Conservation (phyloP, 306 rosid genomes). For the Prunus kanzakura region DNA sequence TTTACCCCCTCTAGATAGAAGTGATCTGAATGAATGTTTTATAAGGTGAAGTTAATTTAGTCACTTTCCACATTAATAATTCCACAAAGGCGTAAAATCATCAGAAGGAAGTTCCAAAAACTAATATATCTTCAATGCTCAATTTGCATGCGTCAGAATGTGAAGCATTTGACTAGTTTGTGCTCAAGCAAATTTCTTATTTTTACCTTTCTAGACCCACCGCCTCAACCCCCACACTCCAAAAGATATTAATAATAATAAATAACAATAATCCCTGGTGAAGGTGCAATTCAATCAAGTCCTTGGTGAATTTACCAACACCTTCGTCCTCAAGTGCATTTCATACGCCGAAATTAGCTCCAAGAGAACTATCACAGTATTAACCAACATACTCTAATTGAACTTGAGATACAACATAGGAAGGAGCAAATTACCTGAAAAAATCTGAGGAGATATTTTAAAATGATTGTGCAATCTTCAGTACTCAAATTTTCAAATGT, state of each 20-base stretch:
- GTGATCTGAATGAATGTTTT: background rate
- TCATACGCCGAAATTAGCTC: conserved; percentile 11
- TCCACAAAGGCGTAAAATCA: background rate
- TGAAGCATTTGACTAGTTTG: background rate
- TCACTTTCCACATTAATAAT: background rate
- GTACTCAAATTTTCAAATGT: conserved; percentile 41
- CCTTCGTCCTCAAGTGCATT: background rate
- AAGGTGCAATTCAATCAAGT: background rate
- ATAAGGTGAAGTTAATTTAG: background rate
- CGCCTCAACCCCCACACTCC: too few species aligned
- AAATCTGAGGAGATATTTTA: conserved; percentile 55
- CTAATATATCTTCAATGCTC: background rate
- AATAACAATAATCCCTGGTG: background rate
- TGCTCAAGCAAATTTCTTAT: background rate
- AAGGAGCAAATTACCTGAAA: conserved; percentile 67
- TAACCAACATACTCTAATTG: background rate
- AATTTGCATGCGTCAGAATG: background rate
- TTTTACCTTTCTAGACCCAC: background rate
- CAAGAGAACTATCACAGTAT: background rate
- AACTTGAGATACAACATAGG: background rate
- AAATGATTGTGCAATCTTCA: conserved; percentile 55
- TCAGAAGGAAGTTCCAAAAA: background rate
- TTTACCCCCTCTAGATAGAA: background rate
- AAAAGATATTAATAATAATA: background rate
- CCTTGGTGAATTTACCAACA: background rate